phyloP scores from a whole-genome alignment of 495 filamentous ascomycete species.

The Xylaria intraflava region DNA sequence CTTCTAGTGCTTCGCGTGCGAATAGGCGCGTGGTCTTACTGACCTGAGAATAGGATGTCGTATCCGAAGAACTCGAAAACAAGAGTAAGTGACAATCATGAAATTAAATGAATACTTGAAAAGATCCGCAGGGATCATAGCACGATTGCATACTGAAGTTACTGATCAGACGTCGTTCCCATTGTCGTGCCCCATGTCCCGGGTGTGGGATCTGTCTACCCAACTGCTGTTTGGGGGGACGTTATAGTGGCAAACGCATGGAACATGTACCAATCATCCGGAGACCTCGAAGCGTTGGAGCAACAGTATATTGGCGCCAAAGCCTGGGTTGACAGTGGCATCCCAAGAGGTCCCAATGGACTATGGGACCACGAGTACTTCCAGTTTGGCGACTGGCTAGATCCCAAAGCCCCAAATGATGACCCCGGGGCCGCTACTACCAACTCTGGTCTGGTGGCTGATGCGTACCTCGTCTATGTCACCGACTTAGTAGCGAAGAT shows the following conservation, averaged over 20 bases:
- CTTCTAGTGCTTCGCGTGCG: not conserved
- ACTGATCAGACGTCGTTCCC: conserved; percentile 22
- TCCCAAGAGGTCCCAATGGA: conserved; percentile 33
- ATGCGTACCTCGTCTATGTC: conserved; percentile 48
- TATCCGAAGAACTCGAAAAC: conserved; percentile 30
- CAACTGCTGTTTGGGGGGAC: conserved; percentile 42
- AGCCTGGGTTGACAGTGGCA: conserved; percentile 43
- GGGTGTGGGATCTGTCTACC: conserved; percentile 4
- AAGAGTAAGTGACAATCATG: conserved; percentile 1
- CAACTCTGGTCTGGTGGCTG: conserved; percentile 37
- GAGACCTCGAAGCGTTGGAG: conserved; percentile 35
- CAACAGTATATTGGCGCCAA: conserved; percentile 40
- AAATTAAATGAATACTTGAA: too few species aligned
- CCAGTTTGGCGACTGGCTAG: conserved; percentile 50
- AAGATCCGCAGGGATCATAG: not conserved
- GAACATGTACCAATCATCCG: conserved; percentile 36
- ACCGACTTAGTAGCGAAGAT: conserved; percentile 30
- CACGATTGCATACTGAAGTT: not conserved
- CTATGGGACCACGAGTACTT: conserved; percentile 34
- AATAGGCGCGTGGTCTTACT: not conserved
- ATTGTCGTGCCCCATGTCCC: conserved; percentile 40
- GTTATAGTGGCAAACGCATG: conserved; percentile 39
- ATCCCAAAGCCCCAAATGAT: conserved; percentile 41
- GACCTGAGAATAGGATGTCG: conserved; percentile 23
- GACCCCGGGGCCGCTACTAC: conserved; percentile 36